Percentiles rank a stretch among this genome's conserved stretches.
Conservation (phyloP, 805 yeast species). For the Nadsonia fulvescens region DNA sequence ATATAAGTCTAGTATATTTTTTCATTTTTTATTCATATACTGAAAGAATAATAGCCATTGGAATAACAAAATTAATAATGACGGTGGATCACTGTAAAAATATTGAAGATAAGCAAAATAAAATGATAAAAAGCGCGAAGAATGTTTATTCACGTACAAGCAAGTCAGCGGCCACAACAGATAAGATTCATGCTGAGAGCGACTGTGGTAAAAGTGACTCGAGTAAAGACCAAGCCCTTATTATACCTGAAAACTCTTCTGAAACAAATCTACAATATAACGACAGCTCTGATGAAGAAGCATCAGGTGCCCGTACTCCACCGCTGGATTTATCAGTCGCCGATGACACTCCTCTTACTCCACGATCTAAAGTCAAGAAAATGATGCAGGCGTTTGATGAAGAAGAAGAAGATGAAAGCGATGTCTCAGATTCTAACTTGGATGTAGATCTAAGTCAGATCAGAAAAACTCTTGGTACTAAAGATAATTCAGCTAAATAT, state of each 20-base stretch:
- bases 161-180: background rate
- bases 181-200: background rate
- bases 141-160: too few species aligned
- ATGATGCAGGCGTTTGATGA: constrained; percentile 2
- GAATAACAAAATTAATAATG: too few species aligned
- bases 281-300: background rate
- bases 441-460: too few species aligned
- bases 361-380: constrained; percentile 1
- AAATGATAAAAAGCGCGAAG: too few species aligned
- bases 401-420: background rate
- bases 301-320: background rate
- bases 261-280: background rate
- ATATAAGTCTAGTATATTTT: too few species aligned
- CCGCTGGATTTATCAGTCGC: background rate
- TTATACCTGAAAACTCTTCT: background rate
- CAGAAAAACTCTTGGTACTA: too few species aligned
- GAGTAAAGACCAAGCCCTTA: background rate
- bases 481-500: too few species aligned
- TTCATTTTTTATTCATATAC: too few species aligned
- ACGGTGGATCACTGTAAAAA: too few species aligned
- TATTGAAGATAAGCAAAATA: too few species aligned
- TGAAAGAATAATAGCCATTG: too few species aligned
- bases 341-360: constrained; percentile 2
- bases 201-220: background rate
- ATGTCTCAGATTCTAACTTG: too few species aligned